Base-by-base conservation (phyloP, 176 grass and related monocot species). In the Calamus simplicifolius region DNA sequence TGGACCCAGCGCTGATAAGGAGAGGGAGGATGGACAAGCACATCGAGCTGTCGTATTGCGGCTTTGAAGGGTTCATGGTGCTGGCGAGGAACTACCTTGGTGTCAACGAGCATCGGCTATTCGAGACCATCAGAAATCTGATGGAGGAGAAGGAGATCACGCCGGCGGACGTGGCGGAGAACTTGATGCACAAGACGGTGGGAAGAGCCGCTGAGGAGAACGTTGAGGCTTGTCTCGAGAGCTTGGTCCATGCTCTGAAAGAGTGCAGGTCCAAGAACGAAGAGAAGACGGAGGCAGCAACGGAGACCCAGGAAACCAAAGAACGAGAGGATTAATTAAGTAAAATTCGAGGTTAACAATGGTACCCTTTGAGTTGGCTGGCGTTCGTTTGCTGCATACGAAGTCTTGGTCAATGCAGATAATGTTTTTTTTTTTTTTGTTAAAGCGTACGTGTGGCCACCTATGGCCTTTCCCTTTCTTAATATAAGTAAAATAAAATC, bases 51-150 rank as follows among this genome's bases (percentile, higher is more conserved):
- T 48, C 56, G 16, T 53, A 60, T 27, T 72, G 69, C 35, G 18
- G 17, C 18, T 72, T 61, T 14, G 69, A 72, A 29, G 69, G 27
- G 31, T 72, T 72, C 10, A 52, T 51, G 16, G 30, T 61, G 25
- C 58, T 72, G n/a, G 69, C 69, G 26, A 51, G 29, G 69, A 72
- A 62, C 35, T 72, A 72, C 26, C 38, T 72, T 19, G 54, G 57
- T 16, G 26, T 72, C 4, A 12, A 29, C 5, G 19, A 17, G 56
- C 69, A 72, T 29, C 18, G 14, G 6, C 3, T 28, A 17, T 72
- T 72, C 16, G 19, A 21, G 19, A 27, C 16, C 4, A 53, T 72
- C 25, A 51, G 23, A 27, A 13, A 12, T 19, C 27, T 72, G 55
- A 12, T 72, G 8, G 48, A 50, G 3, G 56, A 50, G 31, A 50